phyloP scores from a whole-genome alignment of 148 eudicot genomes.

The Vaccinium macrocarpon region DNA sequence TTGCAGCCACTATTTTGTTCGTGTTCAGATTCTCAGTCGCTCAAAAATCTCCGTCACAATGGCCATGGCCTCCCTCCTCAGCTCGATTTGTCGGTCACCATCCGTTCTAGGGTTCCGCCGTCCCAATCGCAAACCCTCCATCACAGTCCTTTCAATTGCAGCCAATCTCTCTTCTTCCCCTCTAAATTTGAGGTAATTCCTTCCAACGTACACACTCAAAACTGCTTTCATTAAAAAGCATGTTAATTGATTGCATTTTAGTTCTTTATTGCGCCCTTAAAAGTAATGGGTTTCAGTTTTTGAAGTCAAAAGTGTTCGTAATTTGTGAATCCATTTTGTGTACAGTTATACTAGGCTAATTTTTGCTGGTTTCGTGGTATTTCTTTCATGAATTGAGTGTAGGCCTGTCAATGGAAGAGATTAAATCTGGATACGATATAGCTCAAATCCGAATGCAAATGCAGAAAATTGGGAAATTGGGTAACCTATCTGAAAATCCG shows the following conservation, averaged over 20 bases:
- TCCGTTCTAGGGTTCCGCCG: slow-evolving; percentile 20
- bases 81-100: background rate
- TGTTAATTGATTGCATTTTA: background rate
- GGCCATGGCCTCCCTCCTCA: slow-evolving; percentile 10
- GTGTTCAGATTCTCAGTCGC: background rate
- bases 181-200: slow-evolving; percentile 10
- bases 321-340: background rate
- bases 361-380: background rate
- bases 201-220: background rate
- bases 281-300: background rate
- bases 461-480: too few species aligned
- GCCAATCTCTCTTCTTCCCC: background rate
- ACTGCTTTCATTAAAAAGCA: background rate
- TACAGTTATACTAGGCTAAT: background rate
- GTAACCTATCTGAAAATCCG: too few species aligned
- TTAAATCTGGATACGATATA: too few species aligned
- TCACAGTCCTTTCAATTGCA: background rate
- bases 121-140: background rate
- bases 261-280: background rate
- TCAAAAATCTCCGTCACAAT: background rate
- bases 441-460: too few species aligned
- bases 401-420: too few species aligned
- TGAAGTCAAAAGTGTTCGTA: background rate
- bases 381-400: background rate
- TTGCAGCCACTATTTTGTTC: too few species aligned